Base-by-base conservation (phyloP, 345 rosid genomes). In the Lepidium sativum region DNA sequence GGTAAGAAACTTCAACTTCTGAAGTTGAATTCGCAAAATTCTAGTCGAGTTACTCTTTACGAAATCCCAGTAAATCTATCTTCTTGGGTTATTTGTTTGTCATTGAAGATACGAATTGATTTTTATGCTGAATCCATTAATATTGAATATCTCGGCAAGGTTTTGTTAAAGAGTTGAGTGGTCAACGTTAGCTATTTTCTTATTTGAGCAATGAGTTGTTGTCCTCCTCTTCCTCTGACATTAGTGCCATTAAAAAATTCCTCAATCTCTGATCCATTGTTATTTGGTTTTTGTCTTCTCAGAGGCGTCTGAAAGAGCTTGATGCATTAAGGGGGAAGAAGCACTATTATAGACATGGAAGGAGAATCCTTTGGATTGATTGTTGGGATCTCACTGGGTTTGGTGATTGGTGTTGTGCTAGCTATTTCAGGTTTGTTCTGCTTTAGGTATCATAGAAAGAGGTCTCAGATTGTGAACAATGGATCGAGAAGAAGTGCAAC, bases 371-470 rank as follows among this genome's bases (percentile, higher is more conserved):
- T 91, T 16, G 96, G 95, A 14, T 75, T 95, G 85, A 84, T 95
- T 33, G 80, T 88, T 31, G 99, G 97, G 74, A 86, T 86, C 69
- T 88, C 96, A 3, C 81, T 84, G 3, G 99, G 99, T 34, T 79
- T 95, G 68, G 99, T 91, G 78, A 88, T 95, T 15, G 99, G 99
- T 37, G 86, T 91, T 69, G 51, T 81, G 53, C 70, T 92, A 75
- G 98, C 98, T 65, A 65, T 86, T 56, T 70, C 80, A 16, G 80
- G 80, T 10, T 71, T 91, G 33, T 71, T 83, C 8, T 81, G 96
- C 63, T 17, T 80, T 54, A 79, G 83, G 69, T 88, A 81, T 70
- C 92, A 86, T 18, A 82, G 95, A 67, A 91, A 85, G 75, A 65
- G 80, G 39, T 80, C 98, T 20, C 99, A 88, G 86, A 88, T 91